Base-by-base conservation (phyloP, 495 filamentous ascomycete genomes). In the Aspergillus biplanus region DNA sequence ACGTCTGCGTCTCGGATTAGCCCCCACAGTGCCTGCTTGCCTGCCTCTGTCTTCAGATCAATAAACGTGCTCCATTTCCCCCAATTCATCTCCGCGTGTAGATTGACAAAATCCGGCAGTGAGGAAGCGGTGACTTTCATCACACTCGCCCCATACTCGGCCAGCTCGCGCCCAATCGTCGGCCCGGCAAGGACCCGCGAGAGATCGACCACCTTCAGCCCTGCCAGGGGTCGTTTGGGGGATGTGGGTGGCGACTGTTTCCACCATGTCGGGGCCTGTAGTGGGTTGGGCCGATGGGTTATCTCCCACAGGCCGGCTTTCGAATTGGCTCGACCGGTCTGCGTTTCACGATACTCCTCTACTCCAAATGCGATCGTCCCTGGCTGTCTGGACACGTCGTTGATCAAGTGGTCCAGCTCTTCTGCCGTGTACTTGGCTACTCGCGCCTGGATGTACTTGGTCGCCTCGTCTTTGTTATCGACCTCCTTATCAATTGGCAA, bases 161-260 rank as follows among this genome's bases (percentile, higher is more conserved):
- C 84, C 2, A 87, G 71, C 6, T 78, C 76, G 8, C 80, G 73
- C 1, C 77, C 75, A 12, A 87, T 78, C 7, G 79, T 73, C 0
- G 85, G 85, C 4, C 80, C 85, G 6, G 86, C 85, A 61, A 88
- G 86, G 16, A 87, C 78, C n/a, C 86, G 68, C 6, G 82, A 82
- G 27, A 87, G 73, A 58, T 87, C 85, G 13, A 88, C 68, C 6
- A 88, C 77, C 65, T 87, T 88, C 32, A 87, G 69, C 0, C 85
- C 84, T 4, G 82, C 82, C 0, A 89, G 74, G 0, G 85, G 85
- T 3, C 73, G 57, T 7, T 12, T 0, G 8, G 9, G 4, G 12
- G 35, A 7, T 11, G 61, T 37, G 7, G 32, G 18, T 32, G 52
- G 37, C 21, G 7, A 8, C 5, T 37, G 4, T 6, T 56, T 56